Conservation (phyloP, 371 early-diverging fungal species). For the Mucor piriformis region DNA sequence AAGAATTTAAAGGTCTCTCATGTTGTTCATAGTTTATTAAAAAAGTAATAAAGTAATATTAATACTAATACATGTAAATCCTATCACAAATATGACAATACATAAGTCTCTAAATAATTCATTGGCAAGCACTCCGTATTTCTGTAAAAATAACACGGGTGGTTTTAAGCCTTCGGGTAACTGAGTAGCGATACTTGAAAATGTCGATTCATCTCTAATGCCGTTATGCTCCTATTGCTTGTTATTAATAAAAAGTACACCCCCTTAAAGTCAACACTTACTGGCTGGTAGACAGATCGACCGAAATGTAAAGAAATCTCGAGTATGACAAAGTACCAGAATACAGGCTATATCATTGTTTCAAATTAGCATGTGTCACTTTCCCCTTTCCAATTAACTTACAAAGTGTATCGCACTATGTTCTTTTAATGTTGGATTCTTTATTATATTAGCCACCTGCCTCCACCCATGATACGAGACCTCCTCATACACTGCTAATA, state of each 20-base stretch:
- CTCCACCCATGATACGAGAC: constrained; percentile 34
- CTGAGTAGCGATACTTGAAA: constrained; percentile 10
- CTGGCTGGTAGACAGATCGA: constrained; percentile 52
- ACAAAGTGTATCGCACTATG: constrained; percentile 26
- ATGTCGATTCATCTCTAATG: constrained; percentile 11
- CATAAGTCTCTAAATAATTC: constrained; percentile 21
- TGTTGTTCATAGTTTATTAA: constrained; percentile 84
- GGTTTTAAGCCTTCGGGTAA: constrained; percentile 11
- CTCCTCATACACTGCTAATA: constrained; percentile 53
- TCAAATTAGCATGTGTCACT: too few relatives aligned
- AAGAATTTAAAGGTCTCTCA: constrained; percentile 85
- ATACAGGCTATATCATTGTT: constrained; percentile 57
- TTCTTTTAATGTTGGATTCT: neutral
- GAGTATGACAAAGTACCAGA: constrained; percentile 65
- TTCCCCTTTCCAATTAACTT: too few relatives aligned
- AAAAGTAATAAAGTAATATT: constrained; percentile 39
- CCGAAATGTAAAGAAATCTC: constrained; percentile 57
- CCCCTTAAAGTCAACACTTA: constrained; percentile 28
- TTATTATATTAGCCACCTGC: constrained; percentile 38
- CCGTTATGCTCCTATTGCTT: constrained; percentile 7
- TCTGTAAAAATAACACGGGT: constrained; percentile 17
- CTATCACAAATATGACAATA: constrained; percentile 24
- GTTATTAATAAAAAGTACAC: neutral
- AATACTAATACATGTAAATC: constrained; percentile 8
- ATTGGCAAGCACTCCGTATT: constrained; percentile 13